phyloP scores from a whole-genome alignment of 305 asterid species.

The Plantago rigida region DNA sequence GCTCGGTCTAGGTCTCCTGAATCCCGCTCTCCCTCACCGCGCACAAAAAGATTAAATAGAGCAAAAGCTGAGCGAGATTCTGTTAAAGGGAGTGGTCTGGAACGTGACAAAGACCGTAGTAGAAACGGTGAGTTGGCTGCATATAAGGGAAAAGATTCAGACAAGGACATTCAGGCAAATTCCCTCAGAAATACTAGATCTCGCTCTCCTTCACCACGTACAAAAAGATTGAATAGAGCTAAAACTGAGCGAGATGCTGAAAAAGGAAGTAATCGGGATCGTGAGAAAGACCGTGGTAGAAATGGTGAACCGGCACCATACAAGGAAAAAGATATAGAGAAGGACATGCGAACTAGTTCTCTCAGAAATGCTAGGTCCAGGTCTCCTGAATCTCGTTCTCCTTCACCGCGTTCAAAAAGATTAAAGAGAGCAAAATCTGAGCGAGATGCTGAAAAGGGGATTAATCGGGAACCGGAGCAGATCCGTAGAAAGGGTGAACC shows the following conservation, averaged over 20 bases:
- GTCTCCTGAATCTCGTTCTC: constrained; percentile 36
- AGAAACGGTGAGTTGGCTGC: constrained; percentile 40
- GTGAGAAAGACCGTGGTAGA: constrained; percentile 35
- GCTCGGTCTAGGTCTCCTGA: constrained; percentile 26
- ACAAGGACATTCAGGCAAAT: constrained; percentile 29
- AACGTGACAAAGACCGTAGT: constrained; percentile 33
- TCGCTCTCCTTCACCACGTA: constrained; percentile 55
- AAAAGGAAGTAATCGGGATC: constrained; percentile 42
- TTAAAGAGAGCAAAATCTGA: constrained; percentile 50
- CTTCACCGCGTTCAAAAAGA: constrained; percentile 68
- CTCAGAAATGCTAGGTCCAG: constrained; percentile 8
- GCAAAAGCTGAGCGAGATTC: constrained; percentile 47
- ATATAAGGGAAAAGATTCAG: constrained; percentile 40
- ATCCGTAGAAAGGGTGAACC: constrained; percentile 41
- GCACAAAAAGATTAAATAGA: constrained; percentile 56
- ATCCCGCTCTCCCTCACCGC: constrained; percentile 54
- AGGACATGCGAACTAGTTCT: constrained; percentile 19
- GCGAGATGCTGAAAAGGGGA: constrained; percentile 40
- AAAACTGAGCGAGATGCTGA: constrained; percentile 47
- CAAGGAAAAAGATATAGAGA: constrained; percentile 44
- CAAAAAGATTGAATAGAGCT: constrained; percentile 54
- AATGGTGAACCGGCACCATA: constrained; percentile 37
- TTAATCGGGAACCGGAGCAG: constrained; percentile 43
- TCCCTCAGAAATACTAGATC: constrained; percentile 3
- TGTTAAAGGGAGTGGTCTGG: constrained; percentile 43